phyloP scores from a whole-genome alignment of 2,329 filamentous ascomycete species.

The Sporothrix curviconia region DNA sequence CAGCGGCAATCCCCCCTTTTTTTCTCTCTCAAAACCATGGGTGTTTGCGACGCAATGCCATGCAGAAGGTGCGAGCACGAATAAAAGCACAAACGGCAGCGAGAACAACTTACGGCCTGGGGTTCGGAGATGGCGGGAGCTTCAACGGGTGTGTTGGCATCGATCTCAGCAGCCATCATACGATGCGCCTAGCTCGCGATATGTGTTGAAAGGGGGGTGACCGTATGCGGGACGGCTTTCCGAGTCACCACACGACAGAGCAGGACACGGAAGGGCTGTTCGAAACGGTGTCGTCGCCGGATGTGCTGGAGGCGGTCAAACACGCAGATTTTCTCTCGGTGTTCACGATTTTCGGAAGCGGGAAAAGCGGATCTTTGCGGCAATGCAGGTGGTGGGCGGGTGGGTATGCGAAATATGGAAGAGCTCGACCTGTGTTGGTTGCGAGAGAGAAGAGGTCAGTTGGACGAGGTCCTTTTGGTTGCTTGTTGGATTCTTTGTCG shows the following conservation, averaged over 20 bases:
- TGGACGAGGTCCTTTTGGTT: neutral
- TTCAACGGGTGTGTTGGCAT: conserved; percentile 47
- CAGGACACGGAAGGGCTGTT: neutral
- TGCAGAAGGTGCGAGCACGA: too few relatives aligned
- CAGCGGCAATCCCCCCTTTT: too few relatives aligned
- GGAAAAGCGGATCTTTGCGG: conserved; percentile 3
- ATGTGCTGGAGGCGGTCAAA: neutral
- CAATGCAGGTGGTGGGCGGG: neutral
- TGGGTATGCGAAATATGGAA: neutral
- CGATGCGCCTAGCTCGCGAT: conserved; percentile 39
- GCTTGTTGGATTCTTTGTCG: too few relatives aligned
- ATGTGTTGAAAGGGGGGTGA: conserved; percentile 14
- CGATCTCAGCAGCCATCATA: conserved; percentile 61
- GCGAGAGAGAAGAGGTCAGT: neutral
- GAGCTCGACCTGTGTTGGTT: neutral
- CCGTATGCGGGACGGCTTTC: conserved; percentile 16
- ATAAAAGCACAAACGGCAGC: conserved; percentile 8
- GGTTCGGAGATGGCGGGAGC: conserved; percentile 43
- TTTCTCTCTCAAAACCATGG: too few relatives aligned
- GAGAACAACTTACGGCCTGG: conserved; percentile 36
- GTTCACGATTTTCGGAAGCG: neutral
- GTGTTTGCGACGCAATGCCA: too few relatives aligned
- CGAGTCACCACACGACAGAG: conserved; percentile 14
- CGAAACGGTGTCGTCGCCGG: conserved; percentile 13
- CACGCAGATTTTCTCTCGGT: conserved; percentile 1